Evolutionary conservation across 2,329 filamentous ascomycete genomes (phyloP).

Genomic region (Aurifilum marmelostoma): DNA sequence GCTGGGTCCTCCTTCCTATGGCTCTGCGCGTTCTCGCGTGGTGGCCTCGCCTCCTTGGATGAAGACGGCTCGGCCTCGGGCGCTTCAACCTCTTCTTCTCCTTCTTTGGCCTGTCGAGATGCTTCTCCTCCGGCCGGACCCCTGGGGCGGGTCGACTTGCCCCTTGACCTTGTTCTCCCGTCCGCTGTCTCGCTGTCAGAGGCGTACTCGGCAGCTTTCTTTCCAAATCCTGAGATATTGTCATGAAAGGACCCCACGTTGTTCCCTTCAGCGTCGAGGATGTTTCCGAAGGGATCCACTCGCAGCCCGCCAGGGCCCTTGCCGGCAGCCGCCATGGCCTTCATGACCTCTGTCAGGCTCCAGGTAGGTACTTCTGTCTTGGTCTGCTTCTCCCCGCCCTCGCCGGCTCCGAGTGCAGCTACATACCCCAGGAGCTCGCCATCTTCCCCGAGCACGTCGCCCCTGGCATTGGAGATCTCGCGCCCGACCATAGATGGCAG

Average conservation of each 20-base stretch:
- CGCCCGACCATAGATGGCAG: slow-evolving; percentile 58
- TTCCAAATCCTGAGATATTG: slow-evolving; percentile 39
- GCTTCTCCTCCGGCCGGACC: slow-evolving; percentile 24
- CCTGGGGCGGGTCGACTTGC: slow-evolving; percentile 30
- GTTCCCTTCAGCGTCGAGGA: slow-evolving; percentile 48
- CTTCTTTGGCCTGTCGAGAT: slow-evolving; percentile 31
- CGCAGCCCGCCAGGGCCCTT: slow-evolving; percentile 41
- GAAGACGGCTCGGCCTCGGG: slow-evolving; percentile 35
- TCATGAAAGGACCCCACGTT: slow-evolving; percentile 53
- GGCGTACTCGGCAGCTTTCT: slow-evolving; percentile 36
- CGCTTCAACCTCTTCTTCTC: too few species aligned
- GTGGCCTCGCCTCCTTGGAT: slow-evolving; percentile 28
- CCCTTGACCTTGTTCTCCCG: slow-evolving; percentile 22
- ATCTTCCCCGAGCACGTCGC: slow-evolving; percentile 50
- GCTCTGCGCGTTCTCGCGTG: slow-evolving; percentile 40
- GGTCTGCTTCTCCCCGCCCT: slow-evolving; percentile 31
- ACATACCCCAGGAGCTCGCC: slow-evolving; percentile 51
- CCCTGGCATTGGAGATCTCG: slow-evolving; percentile 47
- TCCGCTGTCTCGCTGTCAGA: slow-evolving; percentile 31
- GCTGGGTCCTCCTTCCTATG: slow-evolving; percentile 43
- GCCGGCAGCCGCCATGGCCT: slow-evolving; percentile 32
- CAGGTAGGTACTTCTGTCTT: slow-evolving; percentile 34
- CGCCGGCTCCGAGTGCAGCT: slow-evolving; percentile 43
- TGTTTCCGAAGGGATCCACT: slow-evolving; percentile 51
- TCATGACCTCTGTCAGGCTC: slow-evolving; percentile 40